These are phyloP conservation scores for Magnolia officinalis DNA, from an alignment of 164 flowering plant species.

Conservation along the genomic window DNA sequence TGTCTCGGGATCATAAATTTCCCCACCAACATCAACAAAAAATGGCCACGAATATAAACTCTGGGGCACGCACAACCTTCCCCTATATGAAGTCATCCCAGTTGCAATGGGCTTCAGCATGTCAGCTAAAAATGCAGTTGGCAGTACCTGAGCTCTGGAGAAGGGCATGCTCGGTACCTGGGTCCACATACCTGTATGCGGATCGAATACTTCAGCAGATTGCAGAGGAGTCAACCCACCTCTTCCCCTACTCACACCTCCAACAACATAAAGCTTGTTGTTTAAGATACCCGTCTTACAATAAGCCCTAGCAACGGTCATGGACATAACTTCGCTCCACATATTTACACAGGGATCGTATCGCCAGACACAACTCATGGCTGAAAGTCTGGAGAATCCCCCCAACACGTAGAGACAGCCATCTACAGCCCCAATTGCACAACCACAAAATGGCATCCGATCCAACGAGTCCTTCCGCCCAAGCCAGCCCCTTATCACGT, in stretches of 20 bases:
- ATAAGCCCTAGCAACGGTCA: constrained; percentile 37
- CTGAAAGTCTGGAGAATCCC: constrained; percentile 63
- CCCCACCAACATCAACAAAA: constrained; percentile 91
- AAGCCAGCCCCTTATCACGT: constrained; percentile 61
- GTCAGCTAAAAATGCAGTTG: constrained; percentile 70
- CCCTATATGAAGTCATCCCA: constrained; percentile 77
- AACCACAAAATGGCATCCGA: constrained; percentile 68
- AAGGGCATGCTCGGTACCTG: constrained; percentile 87
- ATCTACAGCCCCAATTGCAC: constrained; percentile 69
- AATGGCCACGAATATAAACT: constrained; percentile 88
- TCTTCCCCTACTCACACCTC: constrained; percentile 69
- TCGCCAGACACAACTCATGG: constrained; percentile 67
- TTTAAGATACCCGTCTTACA: constrained; percentile 33
- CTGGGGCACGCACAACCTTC: constrained; percentile 78
- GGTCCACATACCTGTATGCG: constrained; percentile 59
- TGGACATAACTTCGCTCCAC: constrained; percentile 57
- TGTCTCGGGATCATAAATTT: constrained; percentile 72
- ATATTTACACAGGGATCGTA: constrained; percentile 66
- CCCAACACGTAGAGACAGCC: constrained; percentile 86
- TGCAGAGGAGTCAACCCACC: constrained; percentile 80
- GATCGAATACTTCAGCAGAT: constrained; percentile 87
- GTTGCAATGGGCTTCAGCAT: constrained; percentile 93
- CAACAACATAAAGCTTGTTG: constrained; percentile 46
- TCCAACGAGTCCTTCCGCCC: constrained; percentile 54
- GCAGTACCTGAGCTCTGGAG: constrained; percentile 67